Evolutionary conservation across 2,329 filamentous ascomycete species (phyloP), one percentile per base, ranked within the genome.

Genomic region (Cladophialophora carrionii): DNA sequence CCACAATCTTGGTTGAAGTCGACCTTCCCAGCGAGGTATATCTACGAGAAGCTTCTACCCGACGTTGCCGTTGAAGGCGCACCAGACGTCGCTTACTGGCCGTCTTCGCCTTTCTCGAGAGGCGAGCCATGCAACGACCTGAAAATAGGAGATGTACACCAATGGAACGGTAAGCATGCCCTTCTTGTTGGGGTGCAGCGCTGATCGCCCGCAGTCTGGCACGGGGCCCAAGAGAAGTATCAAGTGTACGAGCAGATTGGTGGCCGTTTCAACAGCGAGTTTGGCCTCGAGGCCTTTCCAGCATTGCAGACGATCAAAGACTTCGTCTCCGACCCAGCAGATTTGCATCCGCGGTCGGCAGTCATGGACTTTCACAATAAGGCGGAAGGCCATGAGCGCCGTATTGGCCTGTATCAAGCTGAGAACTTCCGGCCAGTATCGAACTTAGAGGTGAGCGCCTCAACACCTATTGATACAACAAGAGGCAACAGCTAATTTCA

Each of bases 1-100:
- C 85, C 90, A 0, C 84, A 92, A 63, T 51, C 48, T 17, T 91
- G 83, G 76, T 96, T 93, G 93, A 83, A 96, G 48, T 32, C 90
- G 78, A 92, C 90, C 0, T 97, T 96, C 73, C 92, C 93, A 0
- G 93, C 93, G 0, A 86, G 93, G 37, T 96, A 96, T 74, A 96
- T 96, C 67, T 97, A 96, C 78, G 93, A 97, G 76, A 94, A 96
- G 77, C 78, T 96, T 7, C 83, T 97, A 1, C 85, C 89, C 3
- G 89, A 94, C 55, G 87, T 88, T 0, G 90, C 91, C 68, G 80
- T 81, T 9, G 34, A 48, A 34, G 22, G 20, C 14, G 56, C n/a
- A 46, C 26, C 26, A 20, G 14, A 58, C 14, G 56, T 58, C n/a
- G 14, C 37, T 14, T 58, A 46, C 34, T 58, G 56, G 56, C 22